Evolutionary conservation across 2,329 filamentous ascomycete genomes (phyloP).

Genomic region (Neonectria hederae): DNA sequence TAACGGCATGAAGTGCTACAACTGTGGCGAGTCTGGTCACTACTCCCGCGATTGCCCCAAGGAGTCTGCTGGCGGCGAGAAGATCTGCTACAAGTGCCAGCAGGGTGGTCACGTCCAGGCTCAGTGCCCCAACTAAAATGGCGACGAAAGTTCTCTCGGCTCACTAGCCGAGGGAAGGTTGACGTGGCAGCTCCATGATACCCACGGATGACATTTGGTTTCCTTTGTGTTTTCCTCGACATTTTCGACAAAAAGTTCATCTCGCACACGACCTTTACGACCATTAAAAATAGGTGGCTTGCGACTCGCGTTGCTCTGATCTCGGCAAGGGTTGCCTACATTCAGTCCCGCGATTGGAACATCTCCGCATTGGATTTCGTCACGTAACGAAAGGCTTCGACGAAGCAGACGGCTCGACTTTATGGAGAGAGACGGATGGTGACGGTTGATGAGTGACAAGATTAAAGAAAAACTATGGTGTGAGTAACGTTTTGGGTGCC

Average conservation of each 20-base stretch:
- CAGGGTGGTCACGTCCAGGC: slow-evolving; percentile 89
- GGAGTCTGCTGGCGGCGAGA: slow-evolving; percentile 86
- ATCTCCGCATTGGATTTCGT: slow-evolving; percentile 46
- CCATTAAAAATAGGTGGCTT: slow-evolving; percentile 43
- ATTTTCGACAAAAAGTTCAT: slow-evolving; percentile 46
- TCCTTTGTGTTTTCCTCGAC: slow-evolving; percentile 41
- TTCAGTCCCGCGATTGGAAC: slow-evolving; percentile 42
- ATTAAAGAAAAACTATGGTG: slow-evolving; percentile 37
- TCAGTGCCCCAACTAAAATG: slow-evolving; percentile 79
- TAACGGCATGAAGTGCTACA: slow-evolving; percentile 99
- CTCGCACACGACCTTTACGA: slow-evolving; percentile 45
- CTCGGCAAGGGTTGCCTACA: slow-evolving; percentile 36
- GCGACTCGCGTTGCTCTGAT: slow-evolving; percentile 44
- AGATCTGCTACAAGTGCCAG: slow-evolving; percentile 98
- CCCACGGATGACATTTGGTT: slow-evolving; percentile 50
- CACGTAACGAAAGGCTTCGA: slow-evolving; percentile 38
- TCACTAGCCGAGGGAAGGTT: slow-evolving; percentile 43
- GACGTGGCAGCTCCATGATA: slow-evolving; percentile 56
- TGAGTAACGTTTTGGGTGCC: slow-evolving; percentile 31
- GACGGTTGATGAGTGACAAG: slow-evolving; percentile 42
- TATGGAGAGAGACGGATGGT: slow-evolving; percentile 42
- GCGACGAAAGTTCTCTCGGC: slow-evolving; percentile 39
- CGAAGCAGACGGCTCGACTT: slow-evolving; percentile 38
- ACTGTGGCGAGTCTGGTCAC: slow-evolving; percentile 94
- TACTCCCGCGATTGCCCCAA: slow-evolving; percentile 96